Conservation (phyloP, 371 early-diverging fungal genomes). For the Apophysomyces elegans region DNA sequence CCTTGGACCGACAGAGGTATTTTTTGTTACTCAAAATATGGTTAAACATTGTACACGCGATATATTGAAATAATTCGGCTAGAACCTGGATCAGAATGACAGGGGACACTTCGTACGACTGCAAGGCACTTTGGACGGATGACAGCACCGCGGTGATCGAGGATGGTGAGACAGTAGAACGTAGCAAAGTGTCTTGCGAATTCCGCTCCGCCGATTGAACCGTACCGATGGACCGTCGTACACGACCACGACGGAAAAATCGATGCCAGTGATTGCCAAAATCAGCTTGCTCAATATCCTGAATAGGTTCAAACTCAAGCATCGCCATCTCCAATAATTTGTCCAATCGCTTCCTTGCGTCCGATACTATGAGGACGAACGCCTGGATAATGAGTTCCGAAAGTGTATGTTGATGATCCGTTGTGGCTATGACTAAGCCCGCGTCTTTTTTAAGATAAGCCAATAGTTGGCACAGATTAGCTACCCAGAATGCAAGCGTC, state of each 20-base stretch:
- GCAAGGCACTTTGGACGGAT: conserved; percentile 52
- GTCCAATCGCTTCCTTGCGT: conserved; percentile 61
- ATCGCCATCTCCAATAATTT: conserved; percentile 67
- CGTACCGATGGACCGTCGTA: not conserved
- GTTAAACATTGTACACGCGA: conserved; percentile 80
- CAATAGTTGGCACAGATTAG: conserved; percentile 76
- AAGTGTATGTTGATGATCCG: conserved; percentile 62
- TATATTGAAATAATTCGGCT: conserved; percentile 73
- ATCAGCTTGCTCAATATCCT: conserved; percentile 63
- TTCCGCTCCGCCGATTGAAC: not conserved
- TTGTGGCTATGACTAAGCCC: conserved; percentile 66
- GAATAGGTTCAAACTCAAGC: conserved; percentile 75
- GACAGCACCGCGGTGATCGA: conserved; percentile 60
- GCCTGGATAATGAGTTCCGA: conserved; percentile 72
- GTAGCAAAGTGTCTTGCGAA: conserved; percentile 6
- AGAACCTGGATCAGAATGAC: conserved; percentile 49
- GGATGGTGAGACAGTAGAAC: conserved; percentile 45
- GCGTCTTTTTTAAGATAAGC: conserved; percentile 83
- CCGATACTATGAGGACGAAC: conserved; percentile 61
- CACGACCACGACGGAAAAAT: conserved; percentile 38
- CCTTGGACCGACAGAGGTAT: conserved; percentile 79
- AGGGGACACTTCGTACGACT: conserved; percentile 64
- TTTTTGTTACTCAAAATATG: conserved; percentile 72
- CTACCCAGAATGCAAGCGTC: conserved; percentile 74
- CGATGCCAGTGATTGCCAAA: conserved; percentile 62